phyloP scores from a whole-genome alignment of 2,329 filamentous ascomycete genomes.

The Paraconiothyrium sp. region DNA sequence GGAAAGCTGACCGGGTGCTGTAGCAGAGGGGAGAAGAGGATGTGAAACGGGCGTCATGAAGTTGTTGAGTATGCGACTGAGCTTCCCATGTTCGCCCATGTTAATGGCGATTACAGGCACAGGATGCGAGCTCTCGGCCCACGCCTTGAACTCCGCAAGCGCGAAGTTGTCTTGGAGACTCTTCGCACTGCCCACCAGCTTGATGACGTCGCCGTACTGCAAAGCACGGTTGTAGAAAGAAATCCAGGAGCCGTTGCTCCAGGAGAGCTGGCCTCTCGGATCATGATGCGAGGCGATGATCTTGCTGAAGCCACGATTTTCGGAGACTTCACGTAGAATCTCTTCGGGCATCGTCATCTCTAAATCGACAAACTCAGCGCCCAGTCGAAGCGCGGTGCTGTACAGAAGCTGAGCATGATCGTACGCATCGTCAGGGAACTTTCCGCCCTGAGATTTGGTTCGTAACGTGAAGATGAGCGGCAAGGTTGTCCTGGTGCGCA shows the following conservation, averaged over 20 bases:
- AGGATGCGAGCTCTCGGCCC: constrained; percentile 75
- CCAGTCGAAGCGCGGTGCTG: constrained; percentile 78
- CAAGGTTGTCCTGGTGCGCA: constrained; percentile 75
- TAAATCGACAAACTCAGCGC: constrained; percentile 90
- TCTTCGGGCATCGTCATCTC: constrained; percentile 86
- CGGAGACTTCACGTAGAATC: constrained; percentile 74
- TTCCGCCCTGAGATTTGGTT: constrained; percentile 85
- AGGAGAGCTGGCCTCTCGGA: constrained; percentile 78
- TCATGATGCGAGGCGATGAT: constrained; percentile 98
- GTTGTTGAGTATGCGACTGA: constrained; percentile 87
- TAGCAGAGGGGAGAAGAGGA: constrained; percentile 86
- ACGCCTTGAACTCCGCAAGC: constrained; percentile 80
- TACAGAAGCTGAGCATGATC: constrained; percentile 80
- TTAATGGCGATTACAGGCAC: constrained; percentile 94
- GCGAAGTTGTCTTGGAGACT: constrained; percentile 86
- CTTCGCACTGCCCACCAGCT: constrained; percentile 85
- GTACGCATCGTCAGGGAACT: constrained; percentile 80
- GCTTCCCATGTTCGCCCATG: constrained; percentile 87
- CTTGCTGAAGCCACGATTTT: constrained; percentile 75
- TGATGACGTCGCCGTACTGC: constrained; percentile 91
- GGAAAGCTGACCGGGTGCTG: constrained; percentile 92
- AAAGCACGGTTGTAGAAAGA: constrained; percentile 88
- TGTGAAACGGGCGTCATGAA: constrained; percentile 97
- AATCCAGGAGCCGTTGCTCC: constrained; percentile 94
- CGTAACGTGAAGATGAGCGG: constrained; percentile 94